Conservation (phyloP, 192 early-diverging fungal species). For the Linnemannia schmuckeri region DNA sequence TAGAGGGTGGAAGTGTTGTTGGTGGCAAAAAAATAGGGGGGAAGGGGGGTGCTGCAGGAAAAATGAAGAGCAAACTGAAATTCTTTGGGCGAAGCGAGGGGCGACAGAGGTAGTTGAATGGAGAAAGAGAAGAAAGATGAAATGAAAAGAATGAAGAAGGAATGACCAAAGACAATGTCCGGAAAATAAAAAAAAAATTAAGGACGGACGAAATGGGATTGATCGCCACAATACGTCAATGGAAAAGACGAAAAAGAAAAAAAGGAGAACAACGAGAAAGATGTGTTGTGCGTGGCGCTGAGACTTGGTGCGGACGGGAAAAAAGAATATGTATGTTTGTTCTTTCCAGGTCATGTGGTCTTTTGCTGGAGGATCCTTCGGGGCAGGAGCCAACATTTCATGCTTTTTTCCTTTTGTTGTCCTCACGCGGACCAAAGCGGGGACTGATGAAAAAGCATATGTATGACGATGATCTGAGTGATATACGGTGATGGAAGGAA, state of each 20-base stretch:
- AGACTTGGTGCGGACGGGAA: not conserved
- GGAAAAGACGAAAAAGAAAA: not conserved
- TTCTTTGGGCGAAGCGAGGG: constrained; percentile 1
- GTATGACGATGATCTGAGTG: not conserved
- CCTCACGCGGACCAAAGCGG: not conserved
- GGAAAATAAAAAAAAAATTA: not conserved
- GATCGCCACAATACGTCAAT: not conserved
- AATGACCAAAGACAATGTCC: not conserved
- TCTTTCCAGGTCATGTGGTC: not conserved
- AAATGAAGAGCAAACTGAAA: not conserved
- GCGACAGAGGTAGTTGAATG: not conserved
- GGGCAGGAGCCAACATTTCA: not conserved
- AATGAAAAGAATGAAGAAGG: not conserved
- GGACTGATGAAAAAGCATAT: not conserved
- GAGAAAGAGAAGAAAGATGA: not conserved
- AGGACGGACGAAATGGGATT: too few relatives aligned
- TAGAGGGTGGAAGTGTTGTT: not conserved
- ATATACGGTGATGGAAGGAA: not conserved
- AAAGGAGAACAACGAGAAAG: not conserved
- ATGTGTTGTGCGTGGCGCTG: not conserved
- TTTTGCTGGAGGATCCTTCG: not conserved
- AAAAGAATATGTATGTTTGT: not conserved
- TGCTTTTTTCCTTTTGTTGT: not conserved
- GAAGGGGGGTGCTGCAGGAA: not conserved
- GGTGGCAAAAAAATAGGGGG: not conserved